A percentile compares a stretch with the other conserved stretches of the same genome.
Evolutionary conservation across 164 flowering plant species (phyloP).

Genomic region (Cinnamomum micranthum): DNA sequence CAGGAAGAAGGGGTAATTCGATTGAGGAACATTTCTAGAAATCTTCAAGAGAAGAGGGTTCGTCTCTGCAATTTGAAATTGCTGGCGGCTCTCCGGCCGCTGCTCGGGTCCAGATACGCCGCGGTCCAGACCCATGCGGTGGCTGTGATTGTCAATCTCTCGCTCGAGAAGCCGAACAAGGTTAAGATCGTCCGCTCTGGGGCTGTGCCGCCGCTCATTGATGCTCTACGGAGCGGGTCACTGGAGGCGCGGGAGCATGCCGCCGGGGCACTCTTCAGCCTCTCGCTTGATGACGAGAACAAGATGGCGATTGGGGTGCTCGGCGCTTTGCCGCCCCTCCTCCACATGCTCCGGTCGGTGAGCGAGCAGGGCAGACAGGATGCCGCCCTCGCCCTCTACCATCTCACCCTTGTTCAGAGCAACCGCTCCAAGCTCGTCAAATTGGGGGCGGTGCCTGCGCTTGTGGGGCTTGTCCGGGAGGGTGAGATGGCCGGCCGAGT

Average conservation of each 20-base stretch:
- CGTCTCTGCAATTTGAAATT: constrained; percentile 55
- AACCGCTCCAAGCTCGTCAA: constrained; percentile 73
- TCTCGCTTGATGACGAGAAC: constrained; percentile 78
- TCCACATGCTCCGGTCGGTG: constrained; percentile 65
- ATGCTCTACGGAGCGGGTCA: constrained; percentile 56
- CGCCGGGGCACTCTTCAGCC: constrained; percentile 86
- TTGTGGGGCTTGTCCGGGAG: constrained; percentile 42
- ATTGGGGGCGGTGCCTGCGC: constrained; percentile 52
- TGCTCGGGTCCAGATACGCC: constrained; percentile 46
- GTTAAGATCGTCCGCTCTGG: constrained; percentile 81
- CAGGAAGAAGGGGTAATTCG: constrained; percentile 61
- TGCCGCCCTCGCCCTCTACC: constrained; percentile 83
- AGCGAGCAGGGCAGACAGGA: constrained; percentile 71
- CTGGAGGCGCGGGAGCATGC: constrained; percentile 86
- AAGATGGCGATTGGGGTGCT: constrained; percentile 90
- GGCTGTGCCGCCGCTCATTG: constrained; percentile 61
- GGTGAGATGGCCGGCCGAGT: constrained; percentile 40
- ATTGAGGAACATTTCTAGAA: constrained; percentile 56
- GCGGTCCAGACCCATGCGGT: constrained; percentile 63
- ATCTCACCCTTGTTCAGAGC: constrained; percentile 59
- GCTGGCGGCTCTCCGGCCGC: constrained; percentile 39
- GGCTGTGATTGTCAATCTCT: constrained; percentile 80
- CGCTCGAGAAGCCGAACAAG: constrained; percentile 76
- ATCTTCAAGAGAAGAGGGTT: constrained; percentile 41
- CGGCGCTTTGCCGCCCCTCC: constrained; percentile 76